Percentiles rank a stretch among this genome's conserved stretches.
Conservation (phyloP, 257 asterid species). For the Gentiana dahurica region DNA sequence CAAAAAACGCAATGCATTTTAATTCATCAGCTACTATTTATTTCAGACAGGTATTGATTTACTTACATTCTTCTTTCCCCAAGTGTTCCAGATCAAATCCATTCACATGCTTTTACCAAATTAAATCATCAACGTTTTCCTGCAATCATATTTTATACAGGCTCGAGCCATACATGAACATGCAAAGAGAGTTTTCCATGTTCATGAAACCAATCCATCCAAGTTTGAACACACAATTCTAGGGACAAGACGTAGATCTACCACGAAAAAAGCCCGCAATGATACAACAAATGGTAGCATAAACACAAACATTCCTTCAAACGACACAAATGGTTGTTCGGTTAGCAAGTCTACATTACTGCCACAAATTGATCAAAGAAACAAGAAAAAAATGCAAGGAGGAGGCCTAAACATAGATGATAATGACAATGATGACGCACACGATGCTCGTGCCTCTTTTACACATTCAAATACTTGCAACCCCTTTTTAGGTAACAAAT, state of each 20-base stretch:
- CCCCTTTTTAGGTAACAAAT: constrained; percentile 18
- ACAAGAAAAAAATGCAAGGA: constrained; percentile 1
- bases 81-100: too few species aligned
- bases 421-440: not conserved
- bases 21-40: constrained; percentile 57
- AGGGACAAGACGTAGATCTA: constrained; percentile 62
- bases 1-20: constrained; percentile 87
- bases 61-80: not conserved
- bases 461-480: constrained; percentile 6
- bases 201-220: constrained; percentile 50
- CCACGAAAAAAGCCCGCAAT: constrained; percentile 40
- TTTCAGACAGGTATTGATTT: constrained; percentile 53
- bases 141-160: constrained; percentile 17
- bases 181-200: constrained; percentile 67
- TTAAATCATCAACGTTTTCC: not conserved
- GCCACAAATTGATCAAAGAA: constrained; percentile 2
- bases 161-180: constrained; percentile 72
- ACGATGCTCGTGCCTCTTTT: constrained; percentile 2
- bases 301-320: constrained; percentile 11
- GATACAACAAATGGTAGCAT: constrained; percentile 24
- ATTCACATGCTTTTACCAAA: too few species aligned
- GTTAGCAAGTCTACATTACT: constrained; percentile 15
- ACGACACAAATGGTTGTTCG: constrained; percentile 2
- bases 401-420: constrained; percentile 11
- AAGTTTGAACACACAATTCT: constrained; percentile 45